These are phyloP conservation scores for Eimeria brunetti DNA, from an alignment of 169 alveolate species.

Conservation along the genomic window DNA sequence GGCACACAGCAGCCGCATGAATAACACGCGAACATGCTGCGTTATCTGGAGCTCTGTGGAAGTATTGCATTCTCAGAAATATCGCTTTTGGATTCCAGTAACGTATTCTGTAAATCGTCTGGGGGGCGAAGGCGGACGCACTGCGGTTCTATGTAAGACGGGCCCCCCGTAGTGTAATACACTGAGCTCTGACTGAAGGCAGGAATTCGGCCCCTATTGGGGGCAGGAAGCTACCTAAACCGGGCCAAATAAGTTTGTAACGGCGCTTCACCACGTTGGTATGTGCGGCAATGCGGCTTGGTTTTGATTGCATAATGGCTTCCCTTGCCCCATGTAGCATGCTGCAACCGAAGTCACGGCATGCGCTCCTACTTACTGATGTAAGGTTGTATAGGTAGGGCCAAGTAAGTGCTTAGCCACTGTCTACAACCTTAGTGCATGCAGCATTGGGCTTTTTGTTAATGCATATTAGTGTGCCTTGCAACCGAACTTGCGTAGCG, in stretches of 20 bases:
- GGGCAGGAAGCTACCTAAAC: no score
- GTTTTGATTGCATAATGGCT: no score
- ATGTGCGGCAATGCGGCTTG: no score
- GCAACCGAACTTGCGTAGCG: not conserved
- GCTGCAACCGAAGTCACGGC: not conserved
- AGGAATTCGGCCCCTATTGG: no score
- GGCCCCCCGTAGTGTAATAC: no score
- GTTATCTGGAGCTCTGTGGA: not conserved
- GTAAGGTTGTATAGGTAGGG: not conserved
- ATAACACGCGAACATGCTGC: not conserved
- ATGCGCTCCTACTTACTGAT: not conserved
- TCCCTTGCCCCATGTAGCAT: not conserved
- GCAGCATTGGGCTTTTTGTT: not conserved
- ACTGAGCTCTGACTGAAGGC: no score
- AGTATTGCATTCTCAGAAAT: not conserved
- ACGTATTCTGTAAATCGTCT: not conserved
- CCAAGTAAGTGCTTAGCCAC: not conserved
- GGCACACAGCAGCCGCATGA: not conserved
- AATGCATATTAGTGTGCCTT: not conserved
- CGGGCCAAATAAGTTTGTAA: no score
- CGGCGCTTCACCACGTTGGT: no score
- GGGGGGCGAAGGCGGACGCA: no score
- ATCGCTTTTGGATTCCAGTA: not conserved
- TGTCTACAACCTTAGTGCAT: not conserved
- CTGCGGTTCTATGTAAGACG: no score